Conservation (phyloP, 352 stramenopile genomes). For the Phytophthora megakarya region DNA sequence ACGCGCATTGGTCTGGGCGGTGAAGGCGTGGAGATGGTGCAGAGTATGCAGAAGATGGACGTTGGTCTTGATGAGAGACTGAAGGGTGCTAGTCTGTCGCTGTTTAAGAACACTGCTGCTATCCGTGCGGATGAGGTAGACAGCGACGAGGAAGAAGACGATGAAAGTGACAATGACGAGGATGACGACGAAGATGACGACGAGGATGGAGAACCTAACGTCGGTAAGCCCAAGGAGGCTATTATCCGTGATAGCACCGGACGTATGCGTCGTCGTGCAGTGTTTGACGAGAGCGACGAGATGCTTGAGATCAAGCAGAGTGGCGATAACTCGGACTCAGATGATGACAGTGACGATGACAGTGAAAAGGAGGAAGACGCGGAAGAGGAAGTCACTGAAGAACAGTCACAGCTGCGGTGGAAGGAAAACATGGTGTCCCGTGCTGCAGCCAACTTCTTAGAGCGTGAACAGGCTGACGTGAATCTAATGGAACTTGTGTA, state of each 20-base stretch:
- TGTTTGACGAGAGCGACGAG: conserved; percentile 72
- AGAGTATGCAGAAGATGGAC: conserved; percentile 92
- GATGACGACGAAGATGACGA: conserved; percentile 64
- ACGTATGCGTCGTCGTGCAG: conserved; percentile 74
- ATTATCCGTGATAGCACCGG: conserved; percentile 73
- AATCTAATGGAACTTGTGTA: conserved; percentile 94
- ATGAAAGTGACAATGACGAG: conserved; percentile 46
- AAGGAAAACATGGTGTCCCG: conserved; percentile 88
- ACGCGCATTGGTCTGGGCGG: conserved; percentile 49
- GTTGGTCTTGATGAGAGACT: conserved; percentile 95
- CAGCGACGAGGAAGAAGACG: conserved; percentile 59
- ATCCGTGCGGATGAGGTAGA: conserved; percentile 85
- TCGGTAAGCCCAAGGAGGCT: conserved; percentile 68
- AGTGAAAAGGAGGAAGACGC: conserved; percentile 51
- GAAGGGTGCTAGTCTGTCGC: conserved; percentile 90
- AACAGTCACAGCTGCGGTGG: conserved; percentile 80
- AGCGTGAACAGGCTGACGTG: conserved; percentile 78
- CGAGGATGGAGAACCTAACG: conserved; percentile 42
- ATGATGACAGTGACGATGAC: conserved; percentile 50
- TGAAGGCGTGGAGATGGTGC: conserved; percentile 94
- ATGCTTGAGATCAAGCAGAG: conserved; percentile 24
- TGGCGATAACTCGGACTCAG: conserved; percentile 38
- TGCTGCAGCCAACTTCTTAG: conserved; percentile 84
- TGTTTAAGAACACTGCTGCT: conserved; percentile 95
- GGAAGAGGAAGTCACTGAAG: conserved; percentile 48